Evolutionary conservation across 2,329 filamentous ascomycete species (phyloP).

Genomic region (Biscogniauxia sp.): DNA sequence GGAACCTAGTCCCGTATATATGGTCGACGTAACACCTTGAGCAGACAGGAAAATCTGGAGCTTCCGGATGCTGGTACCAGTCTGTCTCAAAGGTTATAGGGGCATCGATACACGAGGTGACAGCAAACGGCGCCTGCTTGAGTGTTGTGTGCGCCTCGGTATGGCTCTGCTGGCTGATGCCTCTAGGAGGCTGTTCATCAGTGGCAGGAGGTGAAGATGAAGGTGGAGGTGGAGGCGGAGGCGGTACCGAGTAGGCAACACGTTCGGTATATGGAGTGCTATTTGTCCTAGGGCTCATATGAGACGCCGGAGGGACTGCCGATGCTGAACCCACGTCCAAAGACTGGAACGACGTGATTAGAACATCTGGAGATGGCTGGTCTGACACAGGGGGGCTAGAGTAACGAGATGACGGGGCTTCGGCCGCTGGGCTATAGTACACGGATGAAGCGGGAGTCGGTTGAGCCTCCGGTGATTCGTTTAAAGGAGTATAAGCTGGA

Average conservation of each 20-base stretch:
- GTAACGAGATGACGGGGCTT: not conserved
- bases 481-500: conserved; percentile 8
- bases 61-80: conserved; percentile 37
- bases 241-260: no score
- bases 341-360: conserved; percentile 6
- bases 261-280: not conserved
- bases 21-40: conserved; percentile 40
- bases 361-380: not conserved
- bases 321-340: conserved; percentile 1
- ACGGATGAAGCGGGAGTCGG: not conserved
- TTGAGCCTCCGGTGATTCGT: not conserved
- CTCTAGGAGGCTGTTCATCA: not conserved
- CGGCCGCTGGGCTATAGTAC: not conserved
- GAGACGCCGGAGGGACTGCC: not conserved
- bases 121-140: conserved; percentile 15
- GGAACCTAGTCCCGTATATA: conserved; percentile 33
- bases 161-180: not conserved
- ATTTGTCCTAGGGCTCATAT: not conserved
- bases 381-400: not conserved
- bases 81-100: conserved; percentile 30
- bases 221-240: no score
- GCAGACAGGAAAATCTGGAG: conserved; percentile 38
- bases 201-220: not conserved
- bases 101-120: conserved; percentile 30
- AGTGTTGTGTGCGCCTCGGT: not conserved